Percentiles rank a stretch among this genome's conserved stretches.
Conservation (phyloP, 2,329 filamentous ascomycete species). For the Ceratocystis lukuohia region DNA sequence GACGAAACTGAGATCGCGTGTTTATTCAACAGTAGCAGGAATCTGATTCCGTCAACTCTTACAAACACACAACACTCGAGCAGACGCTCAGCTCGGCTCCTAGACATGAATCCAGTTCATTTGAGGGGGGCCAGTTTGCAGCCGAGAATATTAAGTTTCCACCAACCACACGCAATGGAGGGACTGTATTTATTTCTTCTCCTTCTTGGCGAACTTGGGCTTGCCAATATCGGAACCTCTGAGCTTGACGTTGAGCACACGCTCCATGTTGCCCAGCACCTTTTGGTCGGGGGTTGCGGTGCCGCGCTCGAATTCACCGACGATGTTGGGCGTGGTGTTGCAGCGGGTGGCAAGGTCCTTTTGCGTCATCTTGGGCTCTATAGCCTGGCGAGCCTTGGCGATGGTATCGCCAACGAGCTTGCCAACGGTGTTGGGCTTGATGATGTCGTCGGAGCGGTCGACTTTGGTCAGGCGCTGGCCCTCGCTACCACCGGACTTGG, state of each 20-base stretch:
- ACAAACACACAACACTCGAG: neutral
- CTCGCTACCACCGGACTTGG: constrained; percentile 40
- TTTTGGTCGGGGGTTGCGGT: constrained; percentile 71
- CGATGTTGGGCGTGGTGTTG: constrained; percentile 68
- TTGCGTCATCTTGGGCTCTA: constrained; percentile 92
- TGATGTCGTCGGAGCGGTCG: constrained; percentile 91
- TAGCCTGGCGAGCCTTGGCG: constrained; percentile 60
- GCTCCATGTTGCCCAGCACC: constrained; percentile 64
- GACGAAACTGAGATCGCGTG: neutral
- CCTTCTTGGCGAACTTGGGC: constrained; percentile 65
- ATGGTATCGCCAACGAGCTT: constrained; percentile 71
- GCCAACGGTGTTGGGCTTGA: constrained; percentile 89
- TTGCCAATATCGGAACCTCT: constrained; percentile 73
- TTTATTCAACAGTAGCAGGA: neutral
- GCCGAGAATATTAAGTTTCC: neutral
- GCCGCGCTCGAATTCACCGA: constrained; percentile 78
- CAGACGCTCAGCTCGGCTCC: neutral
- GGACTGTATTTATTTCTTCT: constrained; percentile 17
- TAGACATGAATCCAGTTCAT: neutral
- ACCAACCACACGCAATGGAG: neutral
- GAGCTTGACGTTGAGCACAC: constrained; percentile 75
- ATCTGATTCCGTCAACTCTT: neutral
- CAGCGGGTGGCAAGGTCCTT: constrained; percentile 75
- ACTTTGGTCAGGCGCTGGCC: constrained; percentile 96
- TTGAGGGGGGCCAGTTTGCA: neutral